These are phyloP conservation scores for Sutorius australiensis DNA, from an alignment of 768 basidiomycete genomes.

Conservation along the genomic window DNA sequence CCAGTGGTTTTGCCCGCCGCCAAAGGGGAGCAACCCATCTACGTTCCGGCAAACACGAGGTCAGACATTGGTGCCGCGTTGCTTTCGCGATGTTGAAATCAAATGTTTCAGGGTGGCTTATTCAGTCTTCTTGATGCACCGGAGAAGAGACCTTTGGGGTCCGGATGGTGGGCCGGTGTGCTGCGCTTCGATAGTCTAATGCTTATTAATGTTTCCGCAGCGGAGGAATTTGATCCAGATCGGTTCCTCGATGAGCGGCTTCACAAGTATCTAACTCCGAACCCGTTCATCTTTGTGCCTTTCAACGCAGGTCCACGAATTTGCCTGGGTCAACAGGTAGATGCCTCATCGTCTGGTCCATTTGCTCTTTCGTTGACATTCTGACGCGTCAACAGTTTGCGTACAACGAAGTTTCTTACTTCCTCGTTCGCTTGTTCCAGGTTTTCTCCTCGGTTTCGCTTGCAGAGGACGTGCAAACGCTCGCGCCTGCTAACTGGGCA, in stretches of 20 bases:
- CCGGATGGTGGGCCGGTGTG: conserved; percentile 46
- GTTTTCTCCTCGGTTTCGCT: conserved; percentile 44
- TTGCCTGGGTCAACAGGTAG: conserved; percentile 37
- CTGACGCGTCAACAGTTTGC: conserved; percentile 44
- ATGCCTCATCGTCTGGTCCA: neutral
- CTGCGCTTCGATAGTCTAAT: neutral
- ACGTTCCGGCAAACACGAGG: conserved; percentile 32
- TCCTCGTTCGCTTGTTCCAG: conserved; percentile 59
- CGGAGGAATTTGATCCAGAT: conserved; percentile 59
- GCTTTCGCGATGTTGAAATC: neutral
- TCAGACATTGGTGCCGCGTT: conserved; percentile 4
- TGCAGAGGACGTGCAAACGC: conserved; percentile 42
- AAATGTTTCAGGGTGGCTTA: conserved; percentile 36
- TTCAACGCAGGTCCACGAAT: conserved; percentile 41
- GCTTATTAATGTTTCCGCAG: conserved; percentile 27
- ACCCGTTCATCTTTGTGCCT: conserved; percentile 49
- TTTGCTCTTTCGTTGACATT: neutral
- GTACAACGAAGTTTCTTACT: conserved; percentile 61
- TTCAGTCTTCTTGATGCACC: conserved; percentile 55
- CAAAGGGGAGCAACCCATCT: conserved; percentile 27
- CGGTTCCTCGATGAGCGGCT: conserved; percentile 61
- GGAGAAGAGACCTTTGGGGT: conserved; percentile 62
- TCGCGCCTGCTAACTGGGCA: conserved; percentile 46
- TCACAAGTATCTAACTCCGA: conserved; percentile 49
- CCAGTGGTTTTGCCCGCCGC: conserved; percentile 22